Evolutionary conservation across 768 basidiomycete genomes (phyloP), one percentile per base, ranked within the genome.

Genomic region (Crepidotus variabilis): DNA sequence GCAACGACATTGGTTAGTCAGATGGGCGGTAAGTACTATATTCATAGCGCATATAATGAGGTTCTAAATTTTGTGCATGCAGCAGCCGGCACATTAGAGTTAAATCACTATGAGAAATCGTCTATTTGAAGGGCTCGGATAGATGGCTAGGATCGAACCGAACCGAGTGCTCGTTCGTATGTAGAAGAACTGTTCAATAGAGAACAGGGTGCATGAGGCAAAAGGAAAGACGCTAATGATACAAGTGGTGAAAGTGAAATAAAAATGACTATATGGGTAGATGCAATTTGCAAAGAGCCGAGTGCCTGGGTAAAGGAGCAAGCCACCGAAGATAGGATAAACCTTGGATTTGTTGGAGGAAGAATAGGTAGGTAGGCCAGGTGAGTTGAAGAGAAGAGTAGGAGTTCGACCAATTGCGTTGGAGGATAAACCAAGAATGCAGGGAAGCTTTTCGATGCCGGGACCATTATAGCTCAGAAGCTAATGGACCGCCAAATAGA

Each of bases 161-260:
- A 28, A 28, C 39, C 39, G 11, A 43, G 13, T 43, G 39, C 14
- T 43, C 39, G 18, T 43, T 16, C 14, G 13, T 43, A 20, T 43
- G 5, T 5, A 14, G 14, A 43, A 43, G 35, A 43, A 5, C 39
- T 16, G 39, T 11, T 14, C 18, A 11, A 14, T 43, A 14, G 14
- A n/a, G 39, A 20, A 5, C 13, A 43, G 39, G 39, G 11, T 36
- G 18, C 18, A 43, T 43, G 11, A 43, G 39, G 14, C 5, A 57
- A 60, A 62, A 67, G 63, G 68, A 62, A 59, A 48, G 57, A 63
- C 61, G 23, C 57, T 67, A 66, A 61, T 69, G 67, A 63, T 70
- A 70, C 70, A 72, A 54, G 60, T 68, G 64, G 54, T 56, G 54
- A 59, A 62, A 62, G 57, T 50, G 60, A 61, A 52, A 36, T 59